Percentiles rank a stretch among this genome's conserved stretches.
Conservation (phyloP, 805 yeast genomes). For the Ogataea polymorpha region DNA sequence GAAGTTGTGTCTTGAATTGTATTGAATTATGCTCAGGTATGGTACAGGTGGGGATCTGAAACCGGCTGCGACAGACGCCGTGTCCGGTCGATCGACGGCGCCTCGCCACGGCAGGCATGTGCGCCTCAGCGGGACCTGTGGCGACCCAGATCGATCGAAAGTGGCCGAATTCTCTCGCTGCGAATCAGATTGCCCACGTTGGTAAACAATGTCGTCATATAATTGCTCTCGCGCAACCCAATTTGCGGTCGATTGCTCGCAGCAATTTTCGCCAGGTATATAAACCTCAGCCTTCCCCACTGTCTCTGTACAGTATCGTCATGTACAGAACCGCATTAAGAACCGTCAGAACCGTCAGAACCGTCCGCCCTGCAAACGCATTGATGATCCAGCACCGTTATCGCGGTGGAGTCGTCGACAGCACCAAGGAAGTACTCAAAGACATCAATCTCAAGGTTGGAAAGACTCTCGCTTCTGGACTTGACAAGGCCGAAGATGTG, state of each 20-base stretch:
- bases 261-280: conserved; percentile 4
- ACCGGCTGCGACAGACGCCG: too few species aligned
- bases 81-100: too few species aligned
- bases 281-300: neutral
- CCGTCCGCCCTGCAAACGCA: neutral
- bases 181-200: neutral
- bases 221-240: conserved; percentile 4
- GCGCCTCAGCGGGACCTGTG: too few species aligned
- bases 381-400: conserved; percentile 2
- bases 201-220: neutral
- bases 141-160: neutral
- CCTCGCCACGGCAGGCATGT: too few species aligned
- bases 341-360: conserved; percentile 4
- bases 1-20: too few species aligned
- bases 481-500: conserved; percentile 36
- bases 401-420: conserved; percentile 13
- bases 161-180: neutral
- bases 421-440: conserved; percentile 25
- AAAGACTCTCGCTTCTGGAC: conserved; percentile 38
- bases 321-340: conserved; percentile 7
- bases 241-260: conserved; percentile 5
- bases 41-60: too few species aligned
- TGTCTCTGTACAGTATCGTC: too few species aligned
- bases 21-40: too few species aligned
- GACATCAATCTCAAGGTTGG: conserved; percentile 35